Percentiles rank a stretch among this genome's conserved stretches.
These are phyloP conservation scores for Entomortierella beljakovae DNA, from an alignment of 192 early-diverging fungal species.

Conservation along the genomic window DNA sequence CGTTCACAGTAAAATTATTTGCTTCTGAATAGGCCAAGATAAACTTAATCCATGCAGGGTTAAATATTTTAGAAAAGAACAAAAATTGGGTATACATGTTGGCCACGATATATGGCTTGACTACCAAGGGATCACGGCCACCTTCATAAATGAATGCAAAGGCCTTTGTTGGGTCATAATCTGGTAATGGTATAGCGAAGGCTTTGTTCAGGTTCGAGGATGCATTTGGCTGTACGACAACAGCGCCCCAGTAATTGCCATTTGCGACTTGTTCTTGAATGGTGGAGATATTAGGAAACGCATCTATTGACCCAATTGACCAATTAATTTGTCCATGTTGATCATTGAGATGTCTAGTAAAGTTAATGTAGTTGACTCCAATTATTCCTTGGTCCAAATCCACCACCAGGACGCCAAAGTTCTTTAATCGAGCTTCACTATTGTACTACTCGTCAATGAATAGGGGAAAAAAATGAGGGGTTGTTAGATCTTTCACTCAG, in stretches of 20 bases:
- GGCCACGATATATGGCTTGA: constrained; percentile 40
- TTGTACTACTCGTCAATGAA: constrained; percentile 16
- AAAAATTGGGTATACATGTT: constrained; percentile 42
- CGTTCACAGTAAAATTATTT: not conserved
- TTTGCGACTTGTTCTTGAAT: constrained; percentile 16
- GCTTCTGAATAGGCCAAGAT: not conserved
- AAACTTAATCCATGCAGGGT: constrained; percentile 37
- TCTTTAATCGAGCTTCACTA: constrained; percentile 12
- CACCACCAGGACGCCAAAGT: constrained; percentile 37
- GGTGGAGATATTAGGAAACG: constrained; percentile 5
- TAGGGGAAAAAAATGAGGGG: too few relatives aligned
- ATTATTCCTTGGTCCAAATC: constrained; percentile 39
- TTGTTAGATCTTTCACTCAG: too few relatives aligned
- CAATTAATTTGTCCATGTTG: constrained; percentile 24
- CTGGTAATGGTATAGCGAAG: not conserved
- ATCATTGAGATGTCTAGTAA: constrained; percentile 14
- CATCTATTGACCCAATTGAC: not conserved
- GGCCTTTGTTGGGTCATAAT: constrained; percentile 37
- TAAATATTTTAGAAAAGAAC: constrained; percentile 30
- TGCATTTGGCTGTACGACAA: constrained; percentile 30
- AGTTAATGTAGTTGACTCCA: constrained; percentile 30
- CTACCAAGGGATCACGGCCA: constrained; percentile 33
- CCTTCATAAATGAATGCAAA: constrained; percentile 45
- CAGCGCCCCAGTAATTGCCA: constrained; percentile 41
- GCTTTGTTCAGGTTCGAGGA: constrained; percentile 27